Evolutionary conservation across 192 early-diverging fungal genomes (phyloP).

Genomic region (Backusella liffmaniae): DNA sequence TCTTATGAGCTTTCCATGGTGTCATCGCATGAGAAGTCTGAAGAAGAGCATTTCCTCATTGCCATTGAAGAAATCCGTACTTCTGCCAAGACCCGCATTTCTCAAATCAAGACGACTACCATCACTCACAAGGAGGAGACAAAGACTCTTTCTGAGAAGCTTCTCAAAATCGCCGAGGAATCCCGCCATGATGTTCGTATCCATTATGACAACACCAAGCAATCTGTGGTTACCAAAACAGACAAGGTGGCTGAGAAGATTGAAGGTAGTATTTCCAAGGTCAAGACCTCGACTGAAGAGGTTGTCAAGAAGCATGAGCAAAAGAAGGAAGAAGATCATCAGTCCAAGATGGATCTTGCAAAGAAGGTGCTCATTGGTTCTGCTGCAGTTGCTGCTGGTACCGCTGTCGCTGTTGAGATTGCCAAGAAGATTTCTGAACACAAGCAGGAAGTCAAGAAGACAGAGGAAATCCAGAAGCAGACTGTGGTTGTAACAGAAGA

Average conservation of each 20-base stretch:
- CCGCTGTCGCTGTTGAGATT: conserved; percentile 9
- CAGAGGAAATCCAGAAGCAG: conserved; percentile 5
- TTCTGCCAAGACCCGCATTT: conserved; percentile 13
- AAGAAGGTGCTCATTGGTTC: conserved; percentile 12
- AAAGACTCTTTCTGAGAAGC: conserved; percentile 11
- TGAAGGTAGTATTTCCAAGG: background rate
- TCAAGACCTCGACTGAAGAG: background rate
- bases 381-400: conserved; percentile 20
- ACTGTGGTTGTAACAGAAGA: conserved; percentile 2
- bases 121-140: background rate
- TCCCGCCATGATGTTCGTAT: background rate
- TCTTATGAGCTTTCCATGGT: conserved; percentile 2
- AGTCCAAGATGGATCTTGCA: conserved; percentile 9
- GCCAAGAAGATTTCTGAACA: conserved; percentile 15
- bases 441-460: background rate
- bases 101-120: conserved; percentile 12
- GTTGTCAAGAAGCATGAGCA: background rate
- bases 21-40: conserved; percentile 8
- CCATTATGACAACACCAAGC: background rate
- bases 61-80: conserved; percentile 1
- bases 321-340: conserved; percentile 15
- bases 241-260: conserved; percentile 9
- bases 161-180: conserved; percentile 13
- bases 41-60: conserved; percentile 6
- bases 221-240: background rate